Evolutionary conservation across 2,329 filamentous ascomycete genomes (phyloP), one percentile per base, ranked within the genome.

Genomic region (Colletotrichum karsti): DNA sequence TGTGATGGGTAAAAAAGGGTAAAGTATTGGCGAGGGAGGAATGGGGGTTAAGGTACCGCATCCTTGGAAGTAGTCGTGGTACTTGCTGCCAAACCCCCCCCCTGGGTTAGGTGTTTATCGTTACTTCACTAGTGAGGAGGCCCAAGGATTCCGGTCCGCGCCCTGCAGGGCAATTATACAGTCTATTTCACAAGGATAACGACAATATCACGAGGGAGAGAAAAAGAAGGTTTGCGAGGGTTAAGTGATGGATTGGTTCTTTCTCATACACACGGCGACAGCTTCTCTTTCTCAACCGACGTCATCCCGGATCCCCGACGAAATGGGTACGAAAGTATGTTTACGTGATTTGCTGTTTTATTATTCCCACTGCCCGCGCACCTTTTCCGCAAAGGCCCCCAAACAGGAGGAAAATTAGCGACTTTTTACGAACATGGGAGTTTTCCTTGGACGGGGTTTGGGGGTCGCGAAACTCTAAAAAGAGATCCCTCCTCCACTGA

Each of bases 401-500:
- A 28, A 26, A 28, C 12, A 26, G 12, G 42, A 28, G 26, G 26
- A 33, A 28, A 51, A 51, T 28, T 28, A 18, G n/a, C 24, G 46
- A 18, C n/a, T 51, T 30, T 18, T 2, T n/a, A 28, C 28, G n/a
- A n/a, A 33, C 5, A 51, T 51, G 46, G 46, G 46, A 51, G 24
- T 51, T 51, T 22, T 30, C 46, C 46, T 51, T 51, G 44, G 20
- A 53, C 37, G 26, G 8, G 46, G n/a, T n/a, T n/a, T n/a, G n/a
- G n/a, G n/a, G n/a, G n/a, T n/a, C n/a, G n/a, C n/a, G 46, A 61
- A 67, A 67, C 58, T 55, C 15, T 62, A 50, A 66, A 50, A 66
- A 42, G 18, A 24, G 7, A 39, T 13, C 33, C 4, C 15, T 41
- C 8, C 12, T 24, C 12, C 22, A n/a, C 26, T 33, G 46, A 51